Evolutionary conservation across 208 protist genomes (phyloP).

Genomic region (Kentomonas sorsogonicus): DNA sequence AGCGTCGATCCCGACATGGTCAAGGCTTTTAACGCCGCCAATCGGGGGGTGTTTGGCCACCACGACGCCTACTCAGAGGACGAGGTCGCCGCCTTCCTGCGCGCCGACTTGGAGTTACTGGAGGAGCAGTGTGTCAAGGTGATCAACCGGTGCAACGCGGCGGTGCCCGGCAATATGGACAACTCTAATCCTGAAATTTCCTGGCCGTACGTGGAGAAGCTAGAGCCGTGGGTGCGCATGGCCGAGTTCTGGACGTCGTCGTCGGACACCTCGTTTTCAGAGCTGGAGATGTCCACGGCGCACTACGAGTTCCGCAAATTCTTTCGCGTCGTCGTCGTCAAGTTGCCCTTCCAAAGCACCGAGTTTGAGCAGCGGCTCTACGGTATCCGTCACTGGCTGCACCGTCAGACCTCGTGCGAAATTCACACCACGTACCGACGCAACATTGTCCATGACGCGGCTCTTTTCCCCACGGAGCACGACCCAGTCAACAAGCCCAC

Average conservation of each 20-base stretch:
- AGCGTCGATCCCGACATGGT: slow-evolving; percentile 63
- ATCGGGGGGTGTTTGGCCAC: slow-evolving; percentile 59
- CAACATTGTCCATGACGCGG: slow-evolving; percentile 80
- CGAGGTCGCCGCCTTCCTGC: slow-evolving; percentile 82
- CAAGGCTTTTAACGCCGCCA: slow-evolving; percentile 40
- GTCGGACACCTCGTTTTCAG: slow-evolving; percentile 78
- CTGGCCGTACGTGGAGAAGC: slow-evolving; percentile 77
- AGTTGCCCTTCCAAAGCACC: slow-evolving; percentile 84
- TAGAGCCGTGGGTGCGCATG: slow-evolving; percentile 85
- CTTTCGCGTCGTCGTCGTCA: slow-evolving; percentile 81
- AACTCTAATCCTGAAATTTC: too few species aligned
- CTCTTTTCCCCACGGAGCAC: slow-evolving; percentile 78
- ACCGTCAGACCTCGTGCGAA: slow-evolving; percentile 80
- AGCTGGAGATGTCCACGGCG: slow-evolving; percentile 85
- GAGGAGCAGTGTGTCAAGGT: slow-evolving; percentile 78
- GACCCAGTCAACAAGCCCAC: slow-evolving; percentile 44
- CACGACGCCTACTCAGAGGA: slow-evolving; percentile 61
- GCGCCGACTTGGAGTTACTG: slow-evolving; percentile 48
- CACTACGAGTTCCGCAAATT: slow-evolving; percentile 89
- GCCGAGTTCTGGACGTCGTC: slow-evolving; percentile 88
- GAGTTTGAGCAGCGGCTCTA: slow-evolving; percentile 90
- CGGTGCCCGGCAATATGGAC: slow-evolving; percentile 70
- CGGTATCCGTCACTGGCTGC: slow-evolving; percentile 84
- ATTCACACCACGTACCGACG: slow-evolving; percentile 81
- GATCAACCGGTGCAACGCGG: slow-evolving; percentile 80